A percentile compares a stretch with the other conserved stretches of the same genome.
Conservation (phyloP, 2,329 filamentous ascomycete species). For the Nigrospora oryzae region DNA sequence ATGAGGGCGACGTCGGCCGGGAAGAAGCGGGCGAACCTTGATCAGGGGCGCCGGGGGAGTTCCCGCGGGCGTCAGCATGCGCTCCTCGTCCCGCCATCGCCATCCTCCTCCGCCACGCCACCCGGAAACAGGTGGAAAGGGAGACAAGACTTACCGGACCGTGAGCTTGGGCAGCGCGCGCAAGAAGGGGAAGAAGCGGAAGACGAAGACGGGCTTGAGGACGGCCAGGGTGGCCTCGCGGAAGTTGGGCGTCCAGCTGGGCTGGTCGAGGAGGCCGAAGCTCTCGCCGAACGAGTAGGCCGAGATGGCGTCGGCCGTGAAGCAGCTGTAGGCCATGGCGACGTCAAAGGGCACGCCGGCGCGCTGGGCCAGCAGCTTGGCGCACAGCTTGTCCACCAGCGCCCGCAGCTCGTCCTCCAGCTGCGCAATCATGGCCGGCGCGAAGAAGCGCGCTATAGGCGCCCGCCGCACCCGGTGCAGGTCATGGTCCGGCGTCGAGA, state of each 20-base stretch:
- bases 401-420: conserved; percentile 9
- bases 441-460: conserved; percentile 24
- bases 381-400: conserved; percentile 10
- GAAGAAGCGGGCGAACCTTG: conserved; percentile 11
- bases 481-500: conserved; percentile 17
- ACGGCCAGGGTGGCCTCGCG: conserved; percentile 9
- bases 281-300: conserved; percentile 27
- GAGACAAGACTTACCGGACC: conserved; percentile 5
- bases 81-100: neutral
- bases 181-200: conserved; percentile 15
- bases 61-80: neutral
- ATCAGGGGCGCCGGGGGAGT: neutral
- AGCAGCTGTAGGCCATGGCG: conserved; percentile 27
- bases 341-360: conserved; percentile 20
- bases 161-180: conserved; percentile 5
- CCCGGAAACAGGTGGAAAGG: neutral
- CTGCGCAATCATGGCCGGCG: conserved; percentile 18
- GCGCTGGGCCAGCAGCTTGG: conserved; percentile 19
- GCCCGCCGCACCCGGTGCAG: conserved; percentile 21
- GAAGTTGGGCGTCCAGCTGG: conserved; percentile 26
- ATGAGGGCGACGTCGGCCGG: conserved; percentile 10
- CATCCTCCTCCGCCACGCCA: no score
- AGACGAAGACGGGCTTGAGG: conserved; percentile 11
- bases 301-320: conserved; percentile 27
- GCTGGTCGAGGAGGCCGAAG: conserved; percentile 18